Percentiles rank a stretch among this genome's conserved stretches.
Conservation (phyloP, 495 filamentous ascomycete genomes). For the Penicillium fimorum region DNA sequence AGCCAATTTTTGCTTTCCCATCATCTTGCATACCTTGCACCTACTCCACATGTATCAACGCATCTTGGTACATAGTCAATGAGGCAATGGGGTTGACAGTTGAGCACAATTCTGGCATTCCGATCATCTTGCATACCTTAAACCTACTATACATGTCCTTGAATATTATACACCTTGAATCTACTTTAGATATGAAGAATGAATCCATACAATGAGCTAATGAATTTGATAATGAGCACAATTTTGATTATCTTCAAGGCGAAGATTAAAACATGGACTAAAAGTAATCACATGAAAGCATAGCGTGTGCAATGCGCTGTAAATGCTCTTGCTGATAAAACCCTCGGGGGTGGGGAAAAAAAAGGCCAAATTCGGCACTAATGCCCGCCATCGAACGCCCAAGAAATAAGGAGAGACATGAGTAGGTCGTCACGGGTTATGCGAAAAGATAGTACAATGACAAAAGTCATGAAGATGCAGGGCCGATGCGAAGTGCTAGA, state of each 20-base stretch:
- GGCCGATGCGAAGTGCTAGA: constrained; percentile 18
- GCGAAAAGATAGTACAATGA: constrained; percentile 31
- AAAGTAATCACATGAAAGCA: constrained; percentile 13
- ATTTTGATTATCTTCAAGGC: constrained; percentile 10
- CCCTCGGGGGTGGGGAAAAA: too few species aligned
- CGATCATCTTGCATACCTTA: too few species aligned
- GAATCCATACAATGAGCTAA: too few species aligned
- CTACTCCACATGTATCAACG: too few species aligned
- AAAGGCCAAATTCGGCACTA: background rate
- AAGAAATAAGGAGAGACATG: constrained; percentile 24
- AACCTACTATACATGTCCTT: too few species aligned
- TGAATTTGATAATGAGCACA: background rate
- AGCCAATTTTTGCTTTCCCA: background rate
- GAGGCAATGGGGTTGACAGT: too few species aligned
- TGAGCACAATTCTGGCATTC: too few species aligned
- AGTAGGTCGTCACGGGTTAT: constrained; percentile 16
- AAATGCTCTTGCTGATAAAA: constrained; percentile 8
- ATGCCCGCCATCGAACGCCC: constrained; percentile 13
- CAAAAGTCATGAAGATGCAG: constrained; percentile 15
- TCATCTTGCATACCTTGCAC: too few species aligned
- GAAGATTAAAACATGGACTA: constrained; percentile 5
- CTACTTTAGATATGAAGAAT: too few species aligned
- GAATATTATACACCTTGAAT: too few species aligned
- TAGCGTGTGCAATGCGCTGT: constrained; percentile 12
- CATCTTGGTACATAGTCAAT: too few species aligned